Conservation (phyloP, 176 grass and related monocot species). For the Miscanthus lutarioriparius region DNA sequence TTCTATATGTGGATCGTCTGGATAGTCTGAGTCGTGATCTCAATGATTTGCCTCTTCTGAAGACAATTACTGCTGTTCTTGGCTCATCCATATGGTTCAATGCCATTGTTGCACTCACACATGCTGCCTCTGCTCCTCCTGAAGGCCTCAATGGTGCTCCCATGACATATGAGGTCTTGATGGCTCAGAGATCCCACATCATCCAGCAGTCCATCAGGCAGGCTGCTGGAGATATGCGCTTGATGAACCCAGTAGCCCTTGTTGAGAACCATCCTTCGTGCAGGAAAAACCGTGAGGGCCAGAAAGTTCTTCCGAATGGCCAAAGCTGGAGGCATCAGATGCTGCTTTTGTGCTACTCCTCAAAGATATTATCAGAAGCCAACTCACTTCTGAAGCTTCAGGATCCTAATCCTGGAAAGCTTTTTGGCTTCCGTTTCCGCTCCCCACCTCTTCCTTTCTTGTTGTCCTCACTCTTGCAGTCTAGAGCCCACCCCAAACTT, state of each 20-base stretch:
- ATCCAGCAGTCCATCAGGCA: conserved; percentile 83
- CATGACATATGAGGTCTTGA: conserved; percentile 86
- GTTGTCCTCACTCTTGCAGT: conserved; percentile 81
- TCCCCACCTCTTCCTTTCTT: conserved; percentile 76
- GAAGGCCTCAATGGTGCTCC: conserved; percentile 77
- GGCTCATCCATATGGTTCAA: conserved; percentile 97
- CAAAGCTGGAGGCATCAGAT: conserved; percentile 79
- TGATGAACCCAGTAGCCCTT: conserved; percentile 90
- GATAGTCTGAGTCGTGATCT: conserved; percentile 71
- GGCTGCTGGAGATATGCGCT: conserved; percentile 79
- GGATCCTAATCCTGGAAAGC: conserved; percentile 71
- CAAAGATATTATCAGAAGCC: conserved; percentile 93
- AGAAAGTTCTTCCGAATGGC: conserved; percentile 88
- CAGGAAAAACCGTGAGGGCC: conserved; percentile 63
- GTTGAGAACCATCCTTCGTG: conserved; percentile 96
- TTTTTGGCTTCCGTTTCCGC: conserved; percentile 65
- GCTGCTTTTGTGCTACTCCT: conserved; percentile 87
- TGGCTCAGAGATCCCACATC: conserved; percentile 82
- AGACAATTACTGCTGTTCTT: conserved; percentile 70
- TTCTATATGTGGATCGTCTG: conserved; percentile 84
- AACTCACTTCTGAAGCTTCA: conserved; percentile 83
- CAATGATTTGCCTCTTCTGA: conserved; percentile 88
- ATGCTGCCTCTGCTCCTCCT: conserved; percentile 88
- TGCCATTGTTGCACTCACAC: conserved; percentile 84
- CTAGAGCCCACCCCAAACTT: conserved; percentile 74